Evolutionary conservation across 192 early-diverging fungal genomes (phyloP).

Genomic region (Linderina pennispora): DNA sequence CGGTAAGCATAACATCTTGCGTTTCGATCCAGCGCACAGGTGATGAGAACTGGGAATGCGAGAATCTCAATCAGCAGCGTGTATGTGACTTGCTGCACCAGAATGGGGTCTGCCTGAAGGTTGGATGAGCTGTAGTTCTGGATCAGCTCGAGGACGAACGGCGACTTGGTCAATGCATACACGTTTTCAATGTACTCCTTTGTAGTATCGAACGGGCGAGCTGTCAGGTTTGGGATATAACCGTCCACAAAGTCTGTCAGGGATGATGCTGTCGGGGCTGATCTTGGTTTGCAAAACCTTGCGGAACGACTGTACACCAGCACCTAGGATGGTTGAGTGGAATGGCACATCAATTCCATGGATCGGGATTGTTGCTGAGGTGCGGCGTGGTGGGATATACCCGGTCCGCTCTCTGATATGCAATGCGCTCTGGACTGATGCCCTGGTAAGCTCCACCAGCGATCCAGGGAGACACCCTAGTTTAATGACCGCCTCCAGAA

Average conservation of each 20-base stretch:
- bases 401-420: conserved; percentile 57
- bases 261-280: conserved; percentile 64
- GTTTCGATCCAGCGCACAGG: conserved; percentile 98
- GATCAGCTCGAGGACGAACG: conserved; percentile 60
- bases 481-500: conserved; percentile 67
- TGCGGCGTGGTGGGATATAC: conserved; percentile 62
- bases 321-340: conserved; percentile 84
- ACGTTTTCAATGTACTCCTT: conserved; percentile 70
- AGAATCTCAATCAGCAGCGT: conserved; percentile 83
- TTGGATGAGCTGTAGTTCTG: conserved; percentile 63
- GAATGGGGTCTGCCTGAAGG: conserved; percentile 50
- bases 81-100: conserved; percentile 74
- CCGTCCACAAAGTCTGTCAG: conserved; percentile 63
- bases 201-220: conserved; percentile 72
- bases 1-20: conserved; percentile 78
- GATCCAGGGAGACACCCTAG: conserved; percentile 69
- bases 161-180: conserved; percentile 62
- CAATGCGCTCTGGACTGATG: conserved; percentile 42
- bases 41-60: conserved; percentile 87
- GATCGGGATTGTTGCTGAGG: conserved; percentile 83
- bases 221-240: conserved; percentile 96
- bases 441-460: conserved; percentile 60
- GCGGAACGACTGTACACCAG: conserved; percentile 83
- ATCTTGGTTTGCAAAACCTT: conserved; percentile 72
- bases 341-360: conserved; percentile 94